These are phyloP conservation scores for Amborella trichopoda DNA, from an alignment of 164 flowering plant genomes.

Conservation along the genomic window DNA sequence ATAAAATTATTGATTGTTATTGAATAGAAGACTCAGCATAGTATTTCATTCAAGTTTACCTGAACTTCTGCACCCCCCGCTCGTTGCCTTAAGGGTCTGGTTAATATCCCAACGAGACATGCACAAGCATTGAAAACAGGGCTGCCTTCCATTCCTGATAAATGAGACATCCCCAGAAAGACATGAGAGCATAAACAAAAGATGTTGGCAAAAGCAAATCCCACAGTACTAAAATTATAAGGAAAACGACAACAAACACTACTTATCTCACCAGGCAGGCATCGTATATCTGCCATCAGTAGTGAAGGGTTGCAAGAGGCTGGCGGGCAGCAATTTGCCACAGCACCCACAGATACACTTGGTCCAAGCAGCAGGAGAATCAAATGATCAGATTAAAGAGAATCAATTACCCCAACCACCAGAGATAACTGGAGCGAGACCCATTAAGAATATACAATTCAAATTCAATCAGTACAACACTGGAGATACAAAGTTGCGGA, in stretches of 20 bases:
- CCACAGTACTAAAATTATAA: not conserved
- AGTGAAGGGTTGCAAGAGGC: slow-evolving; percentile 33
- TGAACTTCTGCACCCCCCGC: slow-evolving; percentile 80
- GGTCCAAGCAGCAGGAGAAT: slow-evolving; percentile 14
- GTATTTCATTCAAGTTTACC: no score
- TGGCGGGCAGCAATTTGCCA: slow-evolving; percentile 66
- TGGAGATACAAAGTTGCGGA: no score
- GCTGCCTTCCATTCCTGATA: slow-evolving; percentile 93
- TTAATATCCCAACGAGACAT: slow-evolving; percentile 56
- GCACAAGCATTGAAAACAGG: slow-evolving; percentile 61
- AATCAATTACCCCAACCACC: not conserved
- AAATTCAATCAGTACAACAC: no score
- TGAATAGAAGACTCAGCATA: no score
- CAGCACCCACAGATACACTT: slow-evolving; percentile 72
- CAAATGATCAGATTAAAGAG: slow-evolving; percentile 7
- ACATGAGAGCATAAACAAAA: no score
- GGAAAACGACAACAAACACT: not conserved
- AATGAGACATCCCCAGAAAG: no score
- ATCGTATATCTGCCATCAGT: slow-evolving; percentile 87
- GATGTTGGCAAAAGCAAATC: not conserved
- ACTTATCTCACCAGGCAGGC: slow-evolving; percentile 72
- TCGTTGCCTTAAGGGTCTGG: slow-evolving; percentile 67
- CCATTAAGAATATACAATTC: no score
- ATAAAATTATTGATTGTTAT: no score
- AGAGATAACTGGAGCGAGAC: no score